Evolutionary conservation across 768 basidiomycete species (phyloP).

Genomic region (Boletus barrowsii): DNA sequence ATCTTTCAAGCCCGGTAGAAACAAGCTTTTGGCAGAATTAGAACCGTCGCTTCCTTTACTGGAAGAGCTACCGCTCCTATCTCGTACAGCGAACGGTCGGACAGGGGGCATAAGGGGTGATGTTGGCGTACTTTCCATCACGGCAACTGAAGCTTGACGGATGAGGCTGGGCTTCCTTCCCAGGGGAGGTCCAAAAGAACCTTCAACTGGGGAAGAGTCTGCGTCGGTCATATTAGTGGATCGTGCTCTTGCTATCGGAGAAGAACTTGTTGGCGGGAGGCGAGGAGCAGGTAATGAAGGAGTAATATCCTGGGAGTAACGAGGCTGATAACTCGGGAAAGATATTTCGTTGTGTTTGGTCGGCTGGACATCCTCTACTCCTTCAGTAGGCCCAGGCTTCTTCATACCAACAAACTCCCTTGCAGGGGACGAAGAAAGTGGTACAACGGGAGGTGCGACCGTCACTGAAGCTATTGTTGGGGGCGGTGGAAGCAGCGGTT

Average conservation of each 20-base stretch:
- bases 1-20: conserved; percentile 65
- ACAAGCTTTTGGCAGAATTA: conserved; percentile 28
- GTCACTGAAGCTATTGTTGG: conserved; percentile 25
- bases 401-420: conserved; percentile 34
- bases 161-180: conserved; percentile 38
- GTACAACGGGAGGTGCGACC: conserved; percentile 24
- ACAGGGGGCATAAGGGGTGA: conserved; percentile 42
- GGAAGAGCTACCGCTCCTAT: conserved; percentile 48
- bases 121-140: conserved; percentile 47
- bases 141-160: conserved; percentile 52
- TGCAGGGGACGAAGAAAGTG: conserved; percentile 35
- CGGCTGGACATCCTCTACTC: conserved; percentile 39
- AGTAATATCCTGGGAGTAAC: conserved; percentile 52
- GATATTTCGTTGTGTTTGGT: conserved; percentile 51
- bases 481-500: conserved; percentile 35
- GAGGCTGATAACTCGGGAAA: conserved; percentile 57
- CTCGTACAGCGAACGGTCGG: conserved; percentile 45
- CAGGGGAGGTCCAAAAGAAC: conserved; percentile 8
- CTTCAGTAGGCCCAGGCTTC: conserved; percentile 30
- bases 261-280: conserved; percentile 28
- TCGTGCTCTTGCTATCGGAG: conserved; percentile 33
- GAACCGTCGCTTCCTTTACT: conserved; percentile 37
- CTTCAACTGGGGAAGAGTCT: conserved; percentile 13
- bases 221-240: conserved; percentile 32
- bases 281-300: conserved; percentile 26